These are phyloP conservation scores for Dothidotthia symphoricarpi DNA, from an alignment of 2,329 filamentous ascomycete species.

Conservation along the genomic window DNA sequence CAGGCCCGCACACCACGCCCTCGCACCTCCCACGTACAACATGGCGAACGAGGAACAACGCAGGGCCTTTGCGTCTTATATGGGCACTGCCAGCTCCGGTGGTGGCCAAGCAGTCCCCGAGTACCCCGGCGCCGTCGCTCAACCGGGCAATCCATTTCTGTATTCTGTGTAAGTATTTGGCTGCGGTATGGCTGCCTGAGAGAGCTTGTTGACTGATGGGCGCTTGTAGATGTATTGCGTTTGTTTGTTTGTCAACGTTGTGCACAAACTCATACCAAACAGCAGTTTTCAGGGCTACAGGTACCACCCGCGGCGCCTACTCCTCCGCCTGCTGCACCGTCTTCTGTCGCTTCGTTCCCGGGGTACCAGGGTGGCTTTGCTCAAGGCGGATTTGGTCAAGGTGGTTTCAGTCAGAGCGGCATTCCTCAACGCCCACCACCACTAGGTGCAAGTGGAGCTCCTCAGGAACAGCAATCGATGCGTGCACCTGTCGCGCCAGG, in stretches of 20 bases:
- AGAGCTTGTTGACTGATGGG: constrained; percentile 12
- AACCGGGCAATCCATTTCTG: constrained; percentile 21
- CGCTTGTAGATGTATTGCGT: constrained; percentile 11
- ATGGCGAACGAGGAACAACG: constrained; percentile 35
- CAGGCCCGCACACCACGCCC: constrained; percentile 2
- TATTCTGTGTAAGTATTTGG: constrained; percentile 27
- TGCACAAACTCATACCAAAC: constrained; percentile 8
- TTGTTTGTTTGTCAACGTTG: neutral
- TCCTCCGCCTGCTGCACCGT: constrained; percentile 24
- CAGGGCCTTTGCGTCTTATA: constrained; percentile 32
- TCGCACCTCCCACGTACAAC: constrained; percentile 15
- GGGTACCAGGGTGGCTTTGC: constrained; percentile 13
- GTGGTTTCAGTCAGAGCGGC: constrained; percentile 8
- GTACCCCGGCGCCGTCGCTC: constrained; percentile 17
- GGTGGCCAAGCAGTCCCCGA: constrained; percentile 18
- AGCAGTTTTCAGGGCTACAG: constrained; percentile 23
- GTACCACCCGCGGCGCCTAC: constrained; percentile 28
- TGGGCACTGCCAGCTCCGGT: constrained; percentile 20
- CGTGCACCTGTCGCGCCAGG: constrained; percentile 5
- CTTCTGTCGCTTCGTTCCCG: constrained; percentile 20
- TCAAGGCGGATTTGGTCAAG: constrained; percentile 11
- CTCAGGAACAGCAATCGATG: constrained; percentile 11
- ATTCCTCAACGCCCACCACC: constrained; percentile 20
- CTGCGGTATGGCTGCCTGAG: neutral
- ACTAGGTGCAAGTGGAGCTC: constrained; percentile 13